Conservation (phyloP, 257 asterid genomes). For the Parsonsia alboflavescens region DNA sequence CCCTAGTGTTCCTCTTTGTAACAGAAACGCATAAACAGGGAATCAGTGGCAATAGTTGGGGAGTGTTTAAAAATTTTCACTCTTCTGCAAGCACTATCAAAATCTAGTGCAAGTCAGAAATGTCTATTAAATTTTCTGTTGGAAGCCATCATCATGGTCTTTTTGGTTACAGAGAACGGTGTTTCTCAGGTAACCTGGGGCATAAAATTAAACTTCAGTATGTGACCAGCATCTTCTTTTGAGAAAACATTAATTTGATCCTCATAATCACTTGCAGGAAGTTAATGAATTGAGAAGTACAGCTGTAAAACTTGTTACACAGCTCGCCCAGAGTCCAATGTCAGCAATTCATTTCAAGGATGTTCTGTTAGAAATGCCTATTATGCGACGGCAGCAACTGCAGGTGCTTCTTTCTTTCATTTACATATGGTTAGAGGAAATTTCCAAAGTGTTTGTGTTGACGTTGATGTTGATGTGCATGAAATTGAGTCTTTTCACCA, state of each 20-base stretch:
- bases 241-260: constrained; percentile 16
- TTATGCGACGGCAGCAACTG: constrained; percentile 66
- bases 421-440: background rate
- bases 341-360: constrained; percentile 70
- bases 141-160: constrained; percentile 72
- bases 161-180: constrained; percentile 45
- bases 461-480: background rate
- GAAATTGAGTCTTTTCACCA: background rate
- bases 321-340: constrained; percentile 81
- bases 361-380: constrained; percentile 74
- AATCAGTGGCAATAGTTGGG: constrained; percentile 67
- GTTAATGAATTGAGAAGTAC: constrained; percentile 50
- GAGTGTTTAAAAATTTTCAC: constrained; percentile 80
- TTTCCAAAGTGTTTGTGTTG: background rate
- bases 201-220: constrained; percentile 6
- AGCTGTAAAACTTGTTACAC: constrained; percentile 71
- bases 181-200: constrained; percentile 52
- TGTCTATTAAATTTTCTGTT: constrained; percentile 62
- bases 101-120: constrained; percentile 55
- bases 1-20: constrained; percentile 25
- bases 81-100: constrained; percentile 69
- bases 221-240: constrained; percentile 16
- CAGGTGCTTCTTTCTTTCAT: constrained; percentile 57
- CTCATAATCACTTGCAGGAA: constrained; percentile 48
- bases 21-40: constrained; percentile 64